Conservation (phyloP, 306 rosid species). For the Trifolium repens region DNA sequence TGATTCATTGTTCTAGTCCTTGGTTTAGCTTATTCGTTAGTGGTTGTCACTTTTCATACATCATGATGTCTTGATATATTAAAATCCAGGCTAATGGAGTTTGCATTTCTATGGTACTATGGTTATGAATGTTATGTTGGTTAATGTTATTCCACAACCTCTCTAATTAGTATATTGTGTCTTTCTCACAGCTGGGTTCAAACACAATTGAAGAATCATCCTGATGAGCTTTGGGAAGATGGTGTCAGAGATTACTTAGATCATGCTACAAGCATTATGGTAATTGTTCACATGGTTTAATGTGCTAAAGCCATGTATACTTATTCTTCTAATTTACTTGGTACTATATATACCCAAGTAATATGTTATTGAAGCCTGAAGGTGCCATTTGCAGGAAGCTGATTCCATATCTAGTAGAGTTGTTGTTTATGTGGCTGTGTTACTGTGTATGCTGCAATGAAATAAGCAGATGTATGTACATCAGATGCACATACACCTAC, state of each 20-base stretch:
- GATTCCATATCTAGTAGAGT: constrained; percentile 23
- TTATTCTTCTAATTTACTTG: constrained; percentile 23
- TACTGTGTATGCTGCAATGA: constrained; percentile 18
- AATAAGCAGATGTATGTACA: constrained; percentile 5
- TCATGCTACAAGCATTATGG: constrained; percentile 89
- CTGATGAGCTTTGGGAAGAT: constrained; percentile 99
- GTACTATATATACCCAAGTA: constrained; percentile 14
- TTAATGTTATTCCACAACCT: constrained; percentile 9
- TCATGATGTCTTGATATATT: constrained; percentile 20
- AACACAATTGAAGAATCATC: constrained; percentile 80
- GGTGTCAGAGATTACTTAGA: constrained; percentile 84
- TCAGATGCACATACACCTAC: neutral
- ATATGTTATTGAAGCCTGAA: constrained; percentile 6
- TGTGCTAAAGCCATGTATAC: constrained; percentile 10
- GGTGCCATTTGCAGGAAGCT: neutral
- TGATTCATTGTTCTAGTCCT: neutral
- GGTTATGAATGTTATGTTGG: neutral
- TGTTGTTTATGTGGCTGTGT: constrained; percentile 13
- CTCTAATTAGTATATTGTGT: constrained; percentile 32
- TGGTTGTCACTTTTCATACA: constrained; percentile 3
- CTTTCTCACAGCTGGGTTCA: constrained; percentile 86
- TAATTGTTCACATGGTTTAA: constrained; percentile 46
- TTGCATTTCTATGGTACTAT: neutral
- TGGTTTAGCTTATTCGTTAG: constrained; percentile 25
- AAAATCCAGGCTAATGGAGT: constrained; percentile 26